These are phyloP conservation scores for Aspergillus mulundensis DNA, from an alignment of 495 filamentous ascomycete species.

Conservation along the genomic window DNA sequence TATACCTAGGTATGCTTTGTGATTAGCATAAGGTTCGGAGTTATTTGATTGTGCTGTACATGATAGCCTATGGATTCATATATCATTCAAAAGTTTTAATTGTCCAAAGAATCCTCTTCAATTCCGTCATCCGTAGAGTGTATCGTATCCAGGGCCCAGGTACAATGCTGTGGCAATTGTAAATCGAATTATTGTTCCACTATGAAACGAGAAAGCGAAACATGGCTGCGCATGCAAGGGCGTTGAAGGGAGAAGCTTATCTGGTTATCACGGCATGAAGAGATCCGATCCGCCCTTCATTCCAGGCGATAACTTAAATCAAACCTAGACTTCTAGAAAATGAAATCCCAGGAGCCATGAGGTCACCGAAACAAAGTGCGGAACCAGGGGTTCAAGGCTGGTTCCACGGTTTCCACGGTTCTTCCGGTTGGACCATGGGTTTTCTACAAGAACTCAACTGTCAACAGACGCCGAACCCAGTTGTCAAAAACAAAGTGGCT, in stretches of 20 bases:
- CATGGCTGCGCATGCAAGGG: not conserved
- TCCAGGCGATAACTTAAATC: not conserved
- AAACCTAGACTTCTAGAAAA: not conserved
- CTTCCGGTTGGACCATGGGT: not conserved
- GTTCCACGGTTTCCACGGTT: slow-evolving; percentile 12
- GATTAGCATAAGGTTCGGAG: slow-evolving; percentile 15
- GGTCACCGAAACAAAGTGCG: not conserved
- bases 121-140: not conserved
- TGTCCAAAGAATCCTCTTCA: not conserved
- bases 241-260: not conserved
- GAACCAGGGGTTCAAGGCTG: not conserved
- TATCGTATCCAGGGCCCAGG: no score
- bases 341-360: not conserved
- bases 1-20: slow-evolving; percentile 9
- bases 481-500: not conserved
- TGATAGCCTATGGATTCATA: not conserved
- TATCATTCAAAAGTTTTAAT: not conserved
- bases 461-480: not conserved
- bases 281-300: not conserved
- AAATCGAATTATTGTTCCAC: not conserved
- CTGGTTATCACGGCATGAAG: not conserved
- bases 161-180: not conserved
- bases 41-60: slow-evolving; percentile 9
- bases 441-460: not conserved
- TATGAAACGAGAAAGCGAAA: not conserved